These are phyloP conservation scores for Chytriomyces hyalinus DNA, from an alignment of 192 early-diverging fungal species.

Conservation along the genomic window DNA sequence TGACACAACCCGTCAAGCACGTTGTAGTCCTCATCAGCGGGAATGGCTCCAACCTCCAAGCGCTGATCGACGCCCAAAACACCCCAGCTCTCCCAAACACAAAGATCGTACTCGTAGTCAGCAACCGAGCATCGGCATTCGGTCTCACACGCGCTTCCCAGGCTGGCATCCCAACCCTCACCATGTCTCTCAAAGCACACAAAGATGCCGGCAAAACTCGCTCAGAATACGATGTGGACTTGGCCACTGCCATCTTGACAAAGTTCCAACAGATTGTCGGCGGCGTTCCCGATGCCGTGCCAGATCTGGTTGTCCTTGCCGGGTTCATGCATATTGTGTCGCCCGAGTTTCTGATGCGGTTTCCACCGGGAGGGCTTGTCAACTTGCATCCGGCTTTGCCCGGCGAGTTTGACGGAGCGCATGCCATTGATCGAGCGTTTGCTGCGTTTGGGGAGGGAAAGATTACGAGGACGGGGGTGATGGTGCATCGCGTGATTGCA, in stretches of 20 bases:
- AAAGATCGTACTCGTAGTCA: slow-evolving; percentile 85
- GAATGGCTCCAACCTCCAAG: slow-evolving; percentile 95
- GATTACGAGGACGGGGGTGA: slow-evolving; percentile 58
- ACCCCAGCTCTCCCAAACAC: slow-evolving; percentile 44
- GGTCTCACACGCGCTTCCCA: slow-evolving; percentile 87
- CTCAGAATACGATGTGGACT: slow-evolving; percentile 84
- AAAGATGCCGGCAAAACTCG: slow-evolving; percentile 81
- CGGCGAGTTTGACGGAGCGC: slow-evolving; percentile 94
- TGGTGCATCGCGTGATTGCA: slow-evolving; percentile 92
- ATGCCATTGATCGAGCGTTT: slow-evolving; percentile 93
- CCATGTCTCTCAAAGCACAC: slow-evolving; percentile 83
- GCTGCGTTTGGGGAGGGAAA: slow-evolving; percentile 81
- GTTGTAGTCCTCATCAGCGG: slow-evolving; percentile 96
- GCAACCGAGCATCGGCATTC: slow-evolving; percentile 82
- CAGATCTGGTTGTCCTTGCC: slow-evolving; percentile 89
- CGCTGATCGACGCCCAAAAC: slow-evolving; percentile 81
- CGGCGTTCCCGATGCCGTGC: slow-evolving; percentile 35
- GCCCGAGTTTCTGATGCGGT: slow-evolving; percentile 76
- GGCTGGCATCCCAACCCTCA: slow-evolving; percentile 82
- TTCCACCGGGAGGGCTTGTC: slow-evolving; percentile 74
- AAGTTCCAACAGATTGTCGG: slow-evolving; percentile 34
- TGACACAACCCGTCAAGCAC: slow-evolving; percentile 25
- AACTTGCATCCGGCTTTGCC: slow-evolving; percentile 98
- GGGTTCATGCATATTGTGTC: slow-evolving; percentile 99
- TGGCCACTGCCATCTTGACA: slow-evolving; percentile 70